Base-by-base conservation (phyloP, 2,329 filamentous ascomycete species). In the Colletotrichum scovillei region DNA sequence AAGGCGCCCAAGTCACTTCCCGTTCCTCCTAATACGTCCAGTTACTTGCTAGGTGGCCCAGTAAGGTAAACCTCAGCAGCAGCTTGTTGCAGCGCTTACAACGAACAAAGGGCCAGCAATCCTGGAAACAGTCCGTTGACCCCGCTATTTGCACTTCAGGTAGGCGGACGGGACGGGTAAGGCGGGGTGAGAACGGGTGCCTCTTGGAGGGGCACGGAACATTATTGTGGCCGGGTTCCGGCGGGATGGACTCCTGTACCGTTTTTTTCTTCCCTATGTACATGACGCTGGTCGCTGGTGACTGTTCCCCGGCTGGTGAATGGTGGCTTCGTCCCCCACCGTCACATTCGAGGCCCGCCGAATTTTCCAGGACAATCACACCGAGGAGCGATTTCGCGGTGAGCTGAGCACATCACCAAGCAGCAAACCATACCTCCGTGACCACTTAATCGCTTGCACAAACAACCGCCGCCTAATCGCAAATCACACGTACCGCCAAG, bases 401-500 rank as follows among this genome's bases (percentile, higher is more conserved):
- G 28, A 28, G 26, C 19, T n/a, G 53, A 55, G 32, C 46, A 52
- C 30, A 49, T 49, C 42, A 49, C 46, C 46, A 55, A n/a, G 32
- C 28, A 11, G 24, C 64, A 53, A 8, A 32, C 1, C 9, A 56
- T 12, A 14, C 2, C 16, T 19, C 22, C 14, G 22, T 8, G 30
- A 6, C 26, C 28, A 32, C 28, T 19, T 28, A 28, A 32, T 22
- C n/a, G 5, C 11, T 32, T 26, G 28, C 60, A 49, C 19, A 7
- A 49, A 49, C 26, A 14, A 46, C 6, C 12, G 24, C 24, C 26
- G 24, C 42, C 16, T 16, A 4, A 19, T 19, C 12, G 3, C 60
- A 42, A 22, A 32, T 12, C 60, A 26, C 11, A 30, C 26, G 2
- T 70, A 28, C 67, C 73, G 68, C 73, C 80, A 83, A 77, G 71